phyloP scores from a whole-genome alignment of 2,329 filamentous ascomycete genomes.

The Pseudofabraea citricarpa region DNA sequence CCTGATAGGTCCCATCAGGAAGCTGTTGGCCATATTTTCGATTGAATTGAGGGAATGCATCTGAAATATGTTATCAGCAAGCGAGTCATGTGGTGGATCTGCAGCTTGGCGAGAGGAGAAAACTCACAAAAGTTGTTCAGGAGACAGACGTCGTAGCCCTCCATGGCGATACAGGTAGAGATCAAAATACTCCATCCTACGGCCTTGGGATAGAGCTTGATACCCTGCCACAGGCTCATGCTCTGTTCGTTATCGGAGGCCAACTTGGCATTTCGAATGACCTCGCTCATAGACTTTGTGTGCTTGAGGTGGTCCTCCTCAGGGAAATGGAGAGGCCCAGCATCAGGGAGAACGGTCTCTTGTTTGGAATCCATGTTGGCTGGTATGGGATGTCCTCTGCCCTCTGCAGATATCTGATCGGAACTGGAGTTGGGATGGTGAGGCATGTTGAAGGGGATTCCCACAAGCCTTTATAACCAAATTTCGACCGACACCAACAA shows the following conservation, averaged over 20 bases:
- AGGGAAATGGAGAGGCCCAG: neutral
- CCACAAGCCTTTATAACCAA: too few species aligned
- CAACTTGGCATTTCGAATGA: neutral
- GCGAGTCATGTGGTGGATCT: neutral
- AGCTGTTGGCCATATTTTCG: constrained; percentile 30
- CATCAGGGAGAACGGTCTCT: neutral
- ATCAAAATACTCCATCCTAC: constrained; percentile 27
- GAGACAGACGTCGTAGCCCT: constrained; percentile 69
- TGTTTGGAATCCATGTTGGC: neutral
- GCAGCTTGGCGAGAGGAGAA: too few species aligned
- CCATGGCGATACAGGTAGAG: constrained; percentile 50
- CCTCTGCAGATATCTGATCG: too few species aligned
- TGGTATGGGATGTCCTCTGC: too few species aligned
- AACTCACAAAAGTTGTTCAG: constrained; percentile 24
- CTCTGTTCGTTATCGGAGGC: constrained; percentile 2
- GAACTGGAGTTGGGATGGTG: too few species aligned
- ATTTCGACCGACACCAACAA: too few species aligned
- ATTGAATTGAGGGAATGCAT: constrained; percentile 26
- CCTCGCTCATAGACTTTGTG: neutral
- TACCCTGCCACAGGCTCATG: constrained; percentile 4
- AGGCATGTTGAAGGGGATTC: too few species aligned
- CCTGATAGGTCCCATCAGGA: constrained; percentile 26
- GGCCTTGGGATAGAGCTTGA: constrained; percentile 6
- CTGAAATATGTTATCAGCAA: constrained; percentile 19
- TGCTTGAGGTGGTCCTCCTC: neutral